Percentiles rank a stretch among this genome's conserved stretches.
Conservation (phyloP, 2,329 filamentous ascomycete genomes). For the Colletotrichum paranaense region DNA sequence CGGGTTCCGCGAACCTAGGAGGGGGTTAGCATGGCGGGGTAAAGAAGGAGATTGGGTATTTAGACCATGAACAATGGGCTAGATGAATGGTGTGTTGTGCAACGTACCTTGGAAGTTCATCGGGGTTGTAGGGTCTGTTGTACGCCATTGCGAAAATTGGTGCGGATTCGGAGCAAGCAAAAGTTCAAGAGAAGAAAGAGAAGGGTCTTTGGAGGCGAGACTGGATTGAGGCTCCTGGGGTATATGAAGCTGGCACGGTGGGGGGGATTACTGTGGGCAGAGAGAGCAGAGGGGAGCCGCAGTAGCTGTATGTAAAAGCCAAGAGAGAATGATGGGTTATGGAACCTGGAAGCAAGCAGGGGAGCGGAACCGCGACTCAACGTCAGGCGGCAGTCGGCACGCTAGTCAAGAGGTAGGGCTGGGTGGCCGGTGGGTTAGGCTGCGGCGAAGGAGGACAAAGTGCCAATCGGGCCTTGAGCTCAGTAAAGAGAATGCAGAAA, state of each 20-base stretch:
- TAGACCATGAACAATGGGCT: constrained; percentile 5
- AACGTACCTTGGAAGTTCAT: constrained; percentile 89
- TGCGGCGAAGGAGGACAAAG: constrained; percentile 23
- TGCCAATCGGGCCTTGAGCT: constrained; percentile 20
- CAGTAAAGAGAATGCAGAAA: constrained; percentile 3
- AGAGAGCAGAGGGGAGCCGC: constrained; percentile 19
- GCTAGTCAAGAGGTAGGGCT: constrained; percentile 12
- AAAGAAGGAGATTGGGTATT: constrained; percentile 12
- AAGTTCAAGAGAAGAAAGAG: constrained; percentile 5
- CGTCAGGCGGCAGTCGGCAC: constrained; percentile 34
- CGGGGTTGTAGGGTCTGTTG: constrained; percentile 91
- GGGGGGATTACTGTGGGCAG: constrained; percentile 19
- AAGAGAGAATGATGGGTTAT: background rate
- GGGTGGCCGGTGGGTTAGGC: constrained; percentile 26
- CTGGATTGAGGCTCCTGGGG: constrained; percentile 15
- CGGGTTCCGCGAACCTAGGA: constrained; percentile 78
- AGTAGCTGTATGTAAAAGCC: constrained; percentile 17
- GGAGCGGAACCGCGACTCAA: constrained; percentile 17
- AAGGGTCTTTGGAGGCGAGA: constrained; percentile 4
- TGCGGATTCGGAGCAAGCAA: constrained; percentile 10
- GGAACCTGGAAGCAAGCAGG: constrained; percentile 1
- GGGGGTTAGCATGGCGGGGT: constrained; percentile 41
- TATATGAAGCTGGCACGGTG: constrained; percentile 33
- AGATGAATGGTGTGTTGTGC: constrained; percentile 28
- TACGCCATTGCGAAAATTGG: constrained; percentile 80